Conservation (phyloP, 768 basidiomycete genomes). For the Collybia mongolica region DNA sequence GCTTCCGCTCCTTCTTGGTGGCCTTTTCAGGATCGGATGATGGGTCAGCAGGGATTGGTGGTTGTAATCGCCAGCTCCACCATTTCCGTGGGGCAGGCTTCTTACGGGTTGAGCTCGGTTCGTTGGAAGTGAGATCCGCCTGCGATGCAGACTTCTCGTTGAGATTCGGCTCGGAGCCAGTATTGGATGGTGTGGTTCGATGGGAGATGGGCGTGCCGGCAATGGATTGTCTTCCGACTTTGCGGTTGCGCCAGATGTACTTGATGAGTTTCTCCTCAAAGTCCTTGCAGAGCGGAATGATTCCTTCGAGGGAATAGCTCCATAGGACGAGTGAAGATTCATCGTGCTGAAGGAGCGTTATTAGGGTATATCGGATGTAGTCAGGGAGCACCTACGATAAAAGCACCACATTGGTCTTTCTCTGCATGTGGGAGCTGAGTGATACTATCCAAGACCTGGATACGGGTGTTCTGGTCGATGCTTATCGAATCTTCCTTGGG, state of each 20-base stretch:
- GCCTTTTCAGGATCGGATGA: slow-evolving; percentile 37
- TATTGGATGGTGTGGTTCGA: slow-evolving; percentile 9
- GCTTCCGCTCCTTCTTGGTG: slow-evolving; percentile 37
- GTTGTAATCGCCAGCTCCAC: slow-evolving; percentile 49
- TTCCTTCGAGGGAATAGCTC: slow-evolving; percentile 67
- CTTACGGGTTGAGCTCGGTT: slow-evolving; percentile 5
- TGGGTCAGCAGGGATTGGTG: slow-evolving; percentile 16
- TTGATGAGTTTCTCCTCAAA: slow-evolving; percentile 80
- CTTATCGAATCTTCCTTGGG: slow-evolving; percentile 55
- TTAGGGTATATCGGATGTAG: neutral
- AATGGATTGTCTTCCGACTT: slow-evolving; percentile 18
- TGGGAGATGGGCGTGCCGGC: slow-evolving; percentile 10
- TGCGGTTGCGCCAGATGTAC: slow-evolving; percentile 69
- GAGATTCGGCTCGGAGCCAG: slow-evolving; percentile 25
- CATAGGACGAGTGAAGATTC: slow-evolving; percentile 81
- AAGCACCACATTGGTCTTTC: slow-evolving; percentile 88
- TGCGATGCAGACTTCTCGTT: slow-evolving; percentile 31
- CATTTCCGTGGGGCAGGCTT: slow-evolving; percentile 22
- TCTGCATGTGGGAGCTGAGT: slow-evolving; percentile 69
- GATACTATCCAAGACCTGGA: slow-evolving; percentile 78
- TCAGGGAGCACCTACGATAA: slow-evolving; percentile 47
- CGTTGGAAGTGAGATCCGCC: slow-evolving; percentile 18
- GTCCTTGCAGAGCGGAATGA: slow-evolving; percentile 70
- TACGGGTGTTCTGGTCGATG: slow-evolving; percentile 79
- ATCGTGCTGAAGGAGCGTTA: slow-evolving; percentile 43